phyloP scores from a whole-genome alignment of 2,329 filamentous ascomycete genomes.

The Colletotrichum phormii region DNA sequence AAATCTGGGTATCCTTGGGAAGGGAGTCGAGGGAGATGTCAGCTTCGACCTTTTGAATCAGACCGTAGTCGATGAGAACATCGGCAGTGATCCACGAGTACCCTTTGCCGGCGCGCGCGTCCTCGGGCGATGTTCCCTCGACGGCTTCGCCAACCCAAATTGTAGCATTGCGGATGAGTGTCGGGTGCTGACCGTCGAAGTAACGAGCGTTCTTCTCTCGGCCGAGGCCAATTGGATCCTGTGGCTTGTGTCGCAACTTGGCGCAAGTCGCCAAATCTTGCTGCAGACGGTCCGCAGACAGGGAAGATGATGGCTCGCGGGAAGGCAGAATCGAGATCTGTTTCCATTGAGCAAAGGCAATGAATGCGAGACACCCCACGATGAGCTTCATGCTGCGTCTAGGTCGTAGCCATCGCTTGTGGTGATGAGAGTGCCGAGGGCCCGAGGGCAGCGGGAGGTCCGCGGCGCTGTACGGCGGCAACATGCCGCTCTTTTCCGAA shows the following conservation, averaged over 20 bases:
- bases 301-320: conserved; percentile 40
- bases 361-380: conserved; percentile 61
- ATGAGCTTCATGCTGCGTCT: conserved; percentile 43
- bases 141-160: conserved; percentile 74
- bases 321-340: conserved; percentile 45
- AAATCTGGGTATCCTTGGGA: conserved; percentile 61
- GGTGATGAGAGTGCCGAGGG: conserved; percentile 13
- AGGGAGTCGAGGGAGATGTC: conserved; percentile 56
- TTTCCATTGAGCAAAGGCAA: conserved; percentile 61
- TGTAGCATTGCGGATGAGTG: conserved; percentile 74
- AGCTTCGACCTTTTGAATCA: conserved; percentile 66
- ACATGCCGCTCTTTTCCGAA: conserved; percentile 53
- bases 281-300: conserved; percentile 65
- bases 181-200: conserved; percentile 67
- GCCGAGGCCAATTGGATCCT: conserved; percentile 66
- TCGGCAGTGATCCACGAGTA: conserved; percentile 72
- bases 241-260: conserved; percentile 64
- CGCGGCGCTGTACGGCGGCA: conserved; percentile 55
- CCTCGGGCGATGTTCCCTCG: conserved; percentile 61
- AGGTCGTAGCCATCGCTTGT: conserved; percentile 27
- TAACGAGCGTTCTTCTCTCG: conserved; percentile 72
- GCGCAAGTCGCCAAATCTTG: conserved; percentile 67
- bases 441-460: conserved; percentile 41
- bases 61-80: conserved; percentile 69
- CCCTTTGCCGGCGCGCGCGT: conserved; percentile 68